A percentile compares a stretch with the other conserved stretches of the same genome.
Evolutionary conservation across 164 flowering plant species (phyloP).

Genomic region (Buxus sempervirens): DNA sequence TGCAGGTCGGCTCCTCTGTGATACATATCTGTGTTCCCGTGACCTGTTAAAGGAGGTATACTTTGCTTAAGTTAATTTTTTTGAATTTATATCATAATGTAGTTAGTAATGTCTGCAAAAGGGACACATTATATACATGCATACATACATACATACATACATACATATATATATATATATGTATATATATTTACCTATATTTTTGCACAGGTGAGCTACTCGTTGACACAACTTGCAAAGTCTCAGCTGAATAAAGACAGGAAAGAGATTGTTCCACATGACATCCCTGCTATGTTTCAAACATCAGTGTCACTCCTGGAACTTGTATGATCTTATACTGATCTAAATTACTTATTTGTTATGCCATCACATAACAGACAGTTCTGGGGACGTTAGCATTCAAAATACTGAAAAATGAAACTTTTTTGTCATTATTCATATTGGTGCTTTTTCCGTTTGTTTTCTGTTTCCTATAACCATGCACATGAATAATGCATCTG

Average conservation of each 20-base stretch:
- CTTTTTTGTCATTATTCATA: background rate
- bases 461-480: no score
- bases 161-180: no score
- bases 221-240: constrained; percentile 89
- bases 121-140: background rate
- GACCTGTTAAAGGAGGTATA: constrained; percentile 91
- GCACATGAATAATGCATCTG: no score
- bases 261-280: constrained; percentile 84
- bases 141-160: no score
- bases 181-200: no score
- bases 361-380: background rate
- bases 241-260: constrained; percentile 85
- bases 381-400: background rate
- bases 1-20: constrained; percentile 96
- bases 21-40: constrained; percentile 85
- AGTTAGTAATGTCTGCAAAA: background rate
- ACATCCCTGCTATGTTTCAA: constrained; percentile 73
- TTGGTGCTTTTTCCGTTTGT: no score
- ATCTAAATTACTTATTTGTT: background rate
- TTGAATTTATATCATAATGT: background rate
- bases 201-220: constrained; percentile 84
- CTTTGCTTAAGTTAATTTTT: no score
- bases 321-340: constrained; percentile 62
- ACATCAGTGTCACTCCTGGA: constrained; percentile 63
- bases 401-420: background rate